A percentile compares a stretch with the other conserved stretches of the same genome.
phyloP scores from a whole-genome alignment of 106 monocot genomes.

The Dioscorea zingiberensis region DNA sequence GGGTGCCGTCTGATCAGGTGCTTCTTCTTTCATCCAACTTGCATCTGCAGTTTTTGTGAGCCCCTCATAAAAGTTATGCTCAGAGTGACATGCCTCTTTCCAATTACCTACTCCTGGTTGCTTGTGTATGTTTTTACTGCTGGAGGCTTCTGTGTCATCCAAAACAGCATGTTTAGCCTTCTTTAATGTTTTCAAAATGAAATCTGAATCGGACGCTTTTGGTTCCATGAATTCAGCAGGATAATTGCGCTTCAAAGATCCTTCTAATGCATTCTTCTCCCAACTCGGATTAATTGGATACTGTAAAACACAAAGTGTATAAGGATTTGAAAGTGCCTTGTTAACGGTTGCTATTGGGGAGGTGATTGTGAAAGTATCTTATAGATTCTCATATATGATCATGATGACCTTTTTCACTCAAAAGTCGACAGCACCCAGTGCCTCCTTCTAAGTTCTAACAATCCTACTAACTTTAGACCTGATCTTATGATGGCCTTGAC shows the following conservation, averaged over 20 bases:
- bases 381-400: too few relatives aligned
- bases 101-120: conserved; percentile 8
- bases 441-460: too few relatives aligned
- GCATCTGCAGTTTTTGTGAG: not conserved
- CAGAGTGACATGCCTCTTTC: not conserved
- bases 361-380: too few relatives aligned
- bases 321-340: not conserved
- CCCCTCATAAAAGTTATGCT: not conserved
- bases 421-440: too few relatives aligned
- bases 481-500: too few relatives aligned
- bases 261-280: conserved; percentile 10
- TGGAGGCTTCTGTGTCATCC: conserved; percentile 22
- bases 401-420: too few relatives aligned
- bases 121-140: not conserved
- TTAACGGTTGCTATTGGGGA: too few relatives aligned
- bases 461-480: too few relatives aligned
- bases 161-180: conserved; percentile 27
- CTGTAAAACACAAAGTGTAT: not conserved
- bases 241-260: conserved; percentile 7
- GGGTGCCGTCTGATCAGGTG: conserved; percentile 4
- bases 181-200: conserved; percentile 20
- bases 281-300: conserved; percentile 1
- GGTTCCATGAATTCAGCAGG: conserved; percentile 12
- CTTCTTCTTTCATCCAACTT: conserved; percentile 15
- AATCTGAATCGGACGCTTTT: conserved; percentile 20